Percentiles rank a stretch among this genome's conserved stretches.
Conservation (phyloP, 805 yeast genomes). For the Grigorovia yakushimaensis region DNA sequence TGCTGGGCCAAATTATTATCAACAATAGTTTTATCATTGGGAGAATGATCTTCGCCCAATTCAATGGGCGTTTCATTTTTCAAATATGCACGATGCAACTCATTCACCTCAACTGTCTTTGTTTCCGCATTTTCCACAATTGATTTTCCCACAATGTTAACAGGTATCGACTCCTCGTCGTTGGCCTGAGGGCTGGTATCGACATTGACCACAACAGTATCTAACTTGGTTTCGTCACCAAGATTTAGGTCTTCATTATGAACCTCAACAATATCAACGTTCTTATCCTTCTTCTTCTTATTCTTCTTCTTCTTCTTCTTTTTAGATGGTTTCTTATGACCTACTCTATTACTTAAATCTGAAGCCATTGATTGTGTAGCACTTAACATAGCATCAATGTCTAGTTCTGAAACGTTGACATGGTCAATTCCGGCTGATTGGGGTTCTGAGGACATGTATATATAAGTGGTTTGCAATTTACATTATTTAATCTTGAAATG, state of each 20-base stretch:
- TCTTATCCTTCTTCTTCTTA: slow-evolving; percentile 2
- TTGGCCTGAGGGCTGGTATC: neutral
- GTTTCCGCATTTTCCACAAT: neutral
- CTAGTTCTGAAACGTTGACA: slow-evolving; percentile 21
- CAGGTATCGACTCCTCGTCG: neutral
- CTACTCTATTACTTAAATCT: slow-evolving; percentile 4
- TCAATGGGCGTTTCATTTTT: neutral
- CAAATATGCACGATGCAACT: neutral
- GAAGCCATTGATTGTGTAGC: slow-evolving; percentile 14
- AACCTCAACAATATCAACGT: neutral
- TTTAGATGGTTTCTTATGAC: slow-evolving; percentile 3
- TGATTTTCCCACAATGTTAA: slow-evolving; percentile 5
- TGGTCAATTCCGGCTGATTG: neutral
- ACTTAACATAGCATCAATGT: slow-evolving; percentile 17
- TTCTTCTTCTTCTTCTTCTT: slow-evolving; percentile 6
- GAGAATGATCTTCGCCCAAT: neutral
- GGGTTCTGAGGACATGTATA: neutral
- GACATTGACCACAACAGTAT: neutral
- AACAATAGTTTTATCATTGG: neutral
- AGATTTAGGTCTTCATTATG: neutral
- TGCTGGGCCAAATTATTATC: neutral
- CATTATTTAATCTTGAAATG: neutral
- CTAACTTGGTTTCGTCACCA: neutral
- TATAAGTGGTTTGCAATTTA: neutral
- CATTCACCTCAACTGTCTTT: too few species aligned